Base-by-base conservation (phyloP, 352 stramenopile species). In the Saprolegnia parasitica region DNA sequence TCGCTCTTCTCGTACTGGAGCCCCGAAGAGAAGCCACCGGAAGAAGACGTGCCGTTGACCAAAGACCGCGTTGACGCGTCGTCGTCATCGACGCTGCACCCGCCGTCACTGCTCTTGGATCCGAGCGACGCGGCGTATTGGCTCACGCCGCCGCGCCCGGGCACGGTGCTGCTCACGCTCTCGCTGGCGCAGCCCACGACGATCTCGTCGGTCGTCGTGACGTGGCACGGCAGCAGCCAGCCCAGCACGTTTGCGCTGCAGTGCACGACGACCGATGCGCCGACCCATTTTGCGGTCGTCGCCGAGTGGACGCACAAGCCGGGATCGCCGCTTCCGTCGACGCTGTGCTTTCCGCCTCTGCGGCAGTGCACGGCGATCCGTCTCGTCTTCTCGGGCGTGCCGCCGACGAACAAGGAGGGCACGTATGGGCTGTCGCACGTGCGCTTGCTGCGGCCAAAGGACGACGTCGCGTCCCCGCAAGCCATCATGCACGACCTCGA, bases 1-100 rank as follows among this genome's bases (percentile, higher is more conserved):
- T 94, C 87, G 49, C 64, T 96, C 45, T 93, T 89, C 61, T 82
- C 86, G 20, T 96, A 91, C 65, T 96, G 87, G 87, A 93, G 86
- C 49, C 87, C 87, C 8, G 76, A 68, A n/a, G 88, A 85, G 50
- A 81, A 79, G 32, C 71, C 75, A 13, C 84, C 84, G 0, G 84
- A 96, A 63, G 82, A 79, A 40, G 47, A 76, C 18, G 71, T 94
- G 5, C 23, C 62, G 26, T 23, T 96, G 18, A 29, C 61, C 1
- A 78, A 76, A 40, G 71, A 78, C 0, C 76, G 77, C 57, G 78
- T 94, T 20, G 73, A 84, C 4, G 86, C 76, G 24, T 87, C 83
- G 1, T 93, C 85, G 0, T 73, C 73, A 23, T 76, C 78, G n/a
- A 73, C 78, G 10, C 50, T 74, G 3, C 76, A 89, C 67, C 71